Evolutionary conservation across 2,329 filamentous ascomycete species (phyloP), one percentile per base, ranked within the genome.

Genomic region (Cordyceps javanica): DNA sequence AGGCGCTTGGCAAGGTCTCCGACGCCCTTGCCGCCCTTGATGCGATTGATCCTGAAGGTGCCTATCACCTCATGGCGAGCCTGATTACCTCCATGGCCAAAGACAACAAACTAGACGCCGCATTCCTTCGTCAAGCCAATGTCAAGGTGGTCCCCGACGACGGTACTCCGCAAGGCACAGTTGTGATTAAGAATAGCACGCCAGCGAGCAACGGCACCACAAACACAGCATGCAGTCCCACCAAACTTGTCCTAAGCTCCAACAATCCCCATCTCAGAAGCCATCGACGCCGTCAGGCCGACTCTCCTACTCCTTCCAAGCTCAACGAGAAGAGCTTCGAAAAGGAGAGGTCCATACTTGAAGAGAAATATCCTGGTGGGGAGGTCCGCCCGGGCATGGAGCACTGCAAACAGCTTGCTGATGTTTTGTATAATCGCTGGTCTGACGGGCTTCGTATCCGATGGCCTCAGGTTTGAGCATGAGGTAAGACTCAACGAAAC

Each of bases 381-480:
- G 75, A 80, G 54, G 68, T 80, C 2, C 73, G 74, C 48, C 81
- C 85, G 1, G 93, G 91, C 2, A 93, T 97, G 90, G 92, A 97
- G 72, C 93, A 97, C 72, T 89, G 88, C 63, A 90, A 91, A 68
- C 85, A 96, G 69, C 79, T 97, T 38, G 90, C 90, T 1, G 91
- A 97, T 70, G 90, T 96, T 21, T 81, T 99, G 21, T 97, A 97
- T 73, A 85, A 87, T 16, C 83, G 93, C 44, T 99, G 94, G 94
- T 85, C 87, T 3, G 90, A 95, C 59, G 91, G 91, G 2, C 75
- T 97, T 65, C 85, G 86, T 62, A 80, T 83, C 56, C 79, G 88
- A 57, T 92, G 88, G 88, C 79, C 80, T 3, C 75, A 74, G 4
- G 62, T 74, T 19, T 75, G 59, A 66, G 42, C 23, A 23, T 11